These are phyloP conservation scores for Epichloe brachyelytri DNA, from an alignment of 2,329 filamentous ascomycete genomes.

Conservation along the genomic window DNA sequence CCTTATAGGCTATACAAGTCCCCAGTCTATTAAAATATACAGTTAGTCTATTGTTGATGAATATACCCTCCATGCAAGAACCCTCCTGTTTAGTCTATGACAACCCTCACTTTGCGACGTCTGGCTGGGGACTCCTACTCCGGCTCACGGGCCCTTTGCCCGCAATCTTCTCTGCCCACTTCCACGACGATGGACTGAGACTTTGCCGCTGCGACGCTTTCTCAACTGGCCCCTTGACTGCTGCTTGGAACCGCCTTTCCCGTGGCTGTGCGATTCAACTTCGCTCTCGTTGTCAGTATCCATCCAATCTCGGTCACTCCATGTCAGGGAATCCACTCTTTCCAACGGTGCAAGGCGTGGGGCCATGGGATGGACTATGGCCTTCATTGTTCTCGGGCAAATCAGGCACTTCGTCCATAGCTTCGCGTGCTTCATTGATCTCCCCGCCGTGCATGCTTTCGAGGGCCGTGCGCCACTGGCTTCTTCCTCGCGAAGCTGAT, in stretches of 20 bases:
- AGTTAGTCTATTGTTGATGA: not conserved
- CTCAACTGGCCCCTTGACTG: conserved; percentile 6
- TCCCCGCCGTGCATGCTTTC: conserved; percentile 6
- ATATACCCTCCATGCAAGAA: not conserved
- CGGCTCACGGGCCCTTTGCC: conserved; percentile 24
- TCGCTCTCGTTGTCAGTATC: conserved; percentile 38
- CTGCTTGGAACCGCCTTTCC: conserved; percentile 6
- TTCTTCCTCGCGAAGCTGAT: conserved; percentile 7
- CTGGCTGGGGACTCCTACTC: conserved; percentile 14
- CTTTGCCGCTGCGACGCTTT: conserved; percentile 4
- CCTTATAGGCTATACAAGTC: not conserved
- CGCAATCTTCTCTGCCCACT: conserved; percentile 43
- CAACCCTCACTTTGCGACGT: not conserved
- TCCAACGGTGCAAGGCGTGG: conserved; percentile 10
- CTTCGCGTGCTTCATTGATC: conserved; percentile 15
- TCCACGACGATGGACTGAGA: conserved; percentile 27
- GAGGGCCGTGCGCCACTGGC: conserved; percentile 15
- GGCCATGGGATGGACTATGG: conserved; percentile 9
- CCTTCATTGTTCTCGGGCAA: conserved; percentile 22
- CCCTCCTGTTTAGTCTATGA: not conserved
- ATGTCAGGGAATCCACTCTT: conserved; percentile 42
- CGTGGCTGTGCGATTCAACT: conserved; percentile 11
- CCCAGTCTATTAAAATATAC: not conserved
- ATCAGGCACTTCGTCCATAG: conserved; percentile 32
- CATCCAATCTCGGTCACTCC: conserved; percentile 54